Evolutionary conservation across 2,329 filamentous ascomycete genomes (phyloP).

Genomic region (Juglanconis oblonga): DNA sequence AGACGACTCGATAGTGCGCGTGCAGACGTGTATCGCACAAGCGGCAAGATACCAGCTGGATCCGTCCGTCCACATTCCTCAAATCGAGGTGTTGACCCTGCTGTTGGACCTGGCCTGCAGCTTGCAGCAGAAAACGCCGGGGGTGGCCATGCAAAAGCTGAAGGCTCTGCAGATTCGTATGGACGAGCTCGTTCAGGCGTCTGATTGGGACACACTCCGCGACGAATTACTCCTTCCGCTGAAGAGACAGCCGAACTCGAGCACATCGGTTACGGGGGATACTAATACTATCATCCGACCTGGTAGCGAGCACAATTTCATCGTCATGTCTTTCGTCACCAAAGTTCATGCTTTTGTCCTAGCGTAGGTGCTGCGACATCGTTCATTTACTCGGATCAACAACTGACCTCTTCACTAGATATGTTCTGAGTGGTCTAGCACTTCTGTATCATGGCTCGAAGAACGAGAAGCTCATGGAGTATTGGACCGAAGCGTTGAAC

Average conservation of each 20-base stretch:
- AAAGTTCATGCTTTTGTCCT: conserved; percentile 56
- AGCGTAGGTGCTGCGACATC: conserved; percentile 40
- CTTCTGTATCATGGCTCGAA: conserved; percentile 23
- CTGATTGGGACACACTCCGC: conserved; percentile 44
- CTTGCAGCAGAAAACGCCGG: conserved; percentile 59
- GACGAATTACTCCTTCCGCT: conserved; percentile 55
- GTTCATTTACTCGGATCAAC: neutral
- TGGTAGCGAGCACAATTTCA: conserved; percentile 49
- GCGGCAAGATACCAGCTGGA: conserved; percentile 70
- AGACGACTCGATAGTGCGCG: conserved; percentile 64
- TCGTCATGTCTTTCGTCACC: conserved; percentile 59
- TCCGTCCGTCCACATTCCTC: conserved; percentile 59
- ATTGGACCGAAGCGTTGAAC: conserved; percentile 19
- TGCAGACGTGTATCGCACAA: conserved; percentile 71
- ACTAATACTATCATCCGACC: conserved; percentile 52
- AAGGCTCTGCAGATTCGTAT: conserved; percentile 59
- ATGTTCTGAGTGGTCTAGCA: conserved; percentile 53
- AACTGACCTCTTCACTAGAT: conserved; percentile 35
- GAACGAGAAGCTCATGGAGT: conserved; percentile 17
- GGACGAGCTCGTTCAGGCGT: conserved; percentile 49
- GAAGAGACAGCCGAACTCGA: conserved; percentile 45
- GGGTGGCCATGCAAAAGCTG: conserved; percentile 58
- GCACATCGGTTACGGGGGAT: conserved; percentile 53
- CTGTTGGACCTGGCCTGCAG: conserved; percentile 69
- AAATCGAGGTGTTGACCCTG: conserved; percentile 63